Percentiles rank a stretch among this genome's conserved stretches.
Conservation (phyloP, 2,329 filamentous ascomycete species). For the Tolypocladium pustulatum region DNA sequence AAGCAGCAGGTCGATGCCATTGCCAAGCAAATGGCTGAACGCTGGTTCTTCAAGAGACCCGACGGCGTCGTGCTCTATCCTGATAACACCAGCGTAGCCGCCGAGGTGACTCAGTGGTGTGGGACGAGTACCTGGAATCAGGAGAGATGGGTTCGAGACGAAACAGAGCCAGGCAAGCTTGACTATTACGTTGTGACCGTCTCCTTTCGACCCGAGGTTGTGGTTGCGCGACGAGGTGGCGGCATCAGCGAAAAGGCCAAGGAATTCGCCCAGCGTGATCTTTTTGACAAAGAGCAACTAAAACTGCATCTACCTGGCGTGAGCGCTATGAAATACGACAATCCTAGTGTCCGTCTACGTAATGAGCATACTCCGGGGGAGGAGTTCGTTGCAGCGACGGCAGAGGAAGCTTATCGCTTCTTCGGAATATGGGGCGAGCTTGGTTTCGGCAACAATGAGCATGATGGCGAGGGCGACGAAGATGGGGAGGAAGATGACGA, state of each 20-base stretch:
- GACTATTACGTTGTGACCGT: slow-evolving; percentile 33
- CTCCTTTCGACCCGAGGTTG: slow-evolving; percentile 16
- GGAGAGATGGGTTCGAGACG: slow-evolving; percentile 30
- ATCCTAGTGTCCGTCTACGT: background rate
- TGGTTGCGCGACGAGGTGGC: slow-evolving; percentile 10
- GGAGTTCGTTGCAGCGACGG: too few relatives aligned
- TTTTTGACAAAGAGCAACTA: background rate
- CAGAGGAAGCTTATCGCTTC: background rate
- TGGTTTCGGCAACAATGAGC: background rate
- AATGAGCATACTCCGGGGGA: too few relatives aligned
- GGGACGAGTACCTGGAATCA: slow-evolving; percentile 31
- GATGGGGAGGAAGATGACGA: background rate
- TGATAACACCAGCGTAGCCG: slow-evolving; percentile 11
- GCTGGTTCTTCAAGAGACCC: slow-evolving; percentile 23
- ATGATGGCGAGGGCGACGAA: background rate
- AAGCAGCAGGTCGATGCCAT: slow-evolving; percentile 32
- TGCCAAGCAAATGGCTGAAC: slow-evolving; percentile 21
- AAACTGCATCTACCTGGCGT: background rate
- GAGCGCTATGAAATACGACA: background rate
- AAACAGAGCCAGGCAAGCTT: slow-evolving; percentile 23
- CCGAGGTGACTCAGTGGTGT: slow-evolving; percentile 26
- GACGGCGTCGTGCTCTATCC: slow-evolving; percentile 21
- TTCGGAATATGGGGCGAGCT: background rate
- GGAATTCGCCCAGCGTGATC: background rate
- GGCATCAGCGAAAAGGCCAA: slow-evolving; percentile 5